Conservation (phyloP, 768 basidiomycete species). For the Fistulinella prunicolor region DNA sequence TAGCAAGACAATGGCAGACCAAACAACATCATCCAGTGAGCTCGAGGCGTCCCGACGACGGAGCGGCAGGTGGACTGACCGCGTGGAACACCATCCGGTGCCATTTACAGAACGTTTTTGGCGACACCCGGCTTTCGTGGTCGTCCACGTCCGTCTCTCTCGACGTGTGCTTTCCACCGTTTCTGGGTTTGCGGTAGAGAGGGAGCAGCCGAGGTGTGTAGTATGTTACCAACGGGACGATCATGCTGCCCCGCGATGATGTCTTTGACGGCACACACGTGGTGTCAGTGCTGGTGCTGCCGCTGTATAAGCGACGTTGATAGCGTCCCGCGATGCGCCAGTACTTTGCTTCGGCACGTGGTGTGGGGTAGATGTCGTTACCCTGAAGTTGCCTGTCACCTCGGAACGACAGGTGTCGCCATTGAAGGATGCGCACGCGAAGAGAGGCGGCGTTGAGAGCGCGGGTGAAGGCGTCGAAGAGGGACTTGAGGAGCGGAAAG, state of each 20-base stretch:
- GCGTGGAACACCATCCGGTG: slow-evolving; percentile 44
- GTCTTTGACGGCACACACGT: not conserved
- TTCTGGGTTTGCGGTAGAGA: slow-evolving; percentile 29
- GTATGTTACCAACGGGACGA: slow-evolving; percentile 29
- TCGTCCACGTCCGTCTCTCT: slow-evolving; percentile 14
- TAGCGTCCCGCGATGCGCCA: slow-evolving; percentile 31
- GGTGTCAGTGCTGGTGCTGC: slow-evolving; percentile 10
- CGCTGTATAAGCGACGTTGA: slow-evolving; percentile 26
- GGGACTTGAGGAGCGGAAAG: not conserved
- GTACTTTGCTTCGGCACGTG: slow-evolving; percentile 28
- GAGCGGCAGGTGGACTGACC: too few species aligned
- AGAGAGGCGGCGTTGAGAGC: slow-evolving; percentile 17
- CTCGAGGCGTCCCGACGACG: too few species aligned
- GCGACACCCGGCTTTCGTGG: slow-evolving; percentile 30
- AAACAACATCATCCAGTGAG: too few species aligned
- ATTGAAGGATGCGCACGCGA: slow-evolving; percentile 13
- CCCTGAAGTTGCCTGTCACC: not conserved
- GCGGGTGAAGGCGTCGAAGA: slow-evolving; percentile 12
- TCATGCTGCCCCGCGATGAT: slow-evolving; percentile 1
- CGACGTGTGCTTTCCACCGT: not conserved
- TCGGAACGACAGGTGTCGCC: slow-evolving; percentile 2
- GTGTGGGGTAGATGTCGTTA: slow-evolving; percentile 21
- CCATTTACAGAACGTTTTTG: slow-evolving; percentile 43
- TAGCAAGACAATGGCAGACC: too few species aligned
- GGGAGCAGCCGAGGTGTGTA: slow-evolving; percentile 41